Evolutionary conservation across 2,329 filamentous ascomycete genomes (phyloP), one percentile per base, ranked within the genome.

Genomic region (Ophiostoma himal-ulmi): DNA sequence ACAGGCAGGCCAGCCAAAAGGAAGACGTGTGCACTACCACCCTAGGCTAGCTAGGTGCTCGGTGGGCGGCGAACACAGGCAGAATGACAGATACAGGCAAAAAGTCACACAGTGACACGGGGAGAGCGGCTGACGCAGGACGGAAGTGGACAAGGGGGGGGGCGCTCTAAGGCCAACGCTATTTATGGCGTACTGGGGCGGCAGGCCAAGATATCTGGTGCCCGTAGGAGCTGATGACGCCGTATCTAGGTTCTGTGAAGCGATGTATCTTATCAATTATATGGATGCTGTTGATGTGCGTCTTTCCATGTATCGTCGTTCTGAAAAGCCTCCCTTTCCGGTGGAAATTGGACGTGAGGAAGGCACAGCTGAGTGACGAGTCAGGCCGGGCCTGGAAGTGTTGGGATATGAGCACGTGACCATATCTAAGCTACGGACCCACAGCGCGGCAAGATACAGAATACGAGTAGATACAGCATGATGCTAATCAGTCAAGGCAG

Each of bases 1-100:
- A 48, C 36, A 62, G 26, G 26, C 62, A 39, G 37, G 57, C 67
- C 60, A 60, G 64, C 39, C 66, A 41, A 70, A 70, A 72, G 68
- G 70, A 73, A 68, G 72, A 72, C 72, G 72, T 73, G 72, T 73
- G 73, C 72, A 74, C 71, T 72, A 71, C 70, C 48, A 69, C 69
- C 69, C 70, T 34, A 41, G 22, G 11, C 41, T 70, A 30, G 30
- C 30, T 30, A 73, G 70, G 66, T 73, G 34, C 30, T 57, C 20
- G 20, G 17, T 48, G 30, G 60, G 72, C 72, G 73, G 73, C 73
- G 72, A 74, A 70, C 65, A 68, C 34, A 54, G 73, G 73, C 73
- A 74, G 73, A 74, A 73, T 69, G 62, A 44, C 37, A 44, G 37
- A 66, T 66, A 66, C 36, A 66, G 62, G 44, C 44, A 48, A 17